Evolutionary conservation across 768 basidiomycete genomes (phyloP), one percentile per base, ranked within the genome.

Genomic region (Lanmaoa rubissima): DNA sequence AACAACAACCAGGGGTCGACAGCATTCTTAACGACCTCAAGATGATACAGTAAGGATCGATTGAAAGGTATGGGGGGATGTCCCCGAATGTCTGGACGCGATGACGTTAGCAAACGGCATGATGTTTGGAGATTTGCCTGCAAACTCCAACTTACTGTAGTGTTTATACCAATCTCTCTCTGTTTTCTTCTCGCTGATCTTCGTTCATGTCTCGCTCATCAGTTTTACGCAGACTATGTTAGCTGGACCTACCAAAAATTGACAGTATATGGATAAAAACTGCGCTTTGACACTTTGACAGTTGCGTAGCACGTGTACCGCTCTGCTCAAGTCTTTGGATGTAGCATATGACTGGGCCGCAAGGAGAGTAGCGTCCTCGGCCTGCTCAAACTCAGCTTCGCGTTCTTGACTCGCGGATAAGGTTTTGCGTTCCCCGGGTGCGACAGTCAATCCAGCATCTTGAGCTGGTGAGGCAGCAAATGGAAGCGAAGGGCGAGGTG

Each of bases 1-100:
- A n/a, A n/a, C n/a, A n/a, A n/a, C n/a, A n/a, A n/a, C n/a, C 89
- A 96, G 4, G 94, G 89, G 69, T 97, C 92, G 6, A 75, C 79
- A 5, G 76, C 72, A 62, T 81, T 75, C 46, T 78, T 74, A 10
- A 94, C 83, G 32, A 77, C 69, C 42, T 80, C 81, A 4, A 94
- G 76, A 24, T 95, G 76, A 14, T 80, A 78, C 32, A 77, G 71
- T 5, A 91, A 67, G 14, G 76, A 76, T 26, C 75, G 68, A 59
- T 92, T 92, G 35, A 87, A 76, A 13, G 91, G 87, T 31, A 79
- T 73, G 1, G 84, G 78, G 12, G 86, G 84, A 63, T 90, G 87
- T 59, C 85, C 80, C 42, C 86, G 83, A 65, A 84, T 85, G 66
- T 82, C 90, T 91, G 52, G 38, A 60, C 9, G 28, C 13, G 31